These are phyloP conservation scores for Jatropha podagrica DNA, from an alignment of 441 rosid genomes.

Conservation along the genomic window DNA sequence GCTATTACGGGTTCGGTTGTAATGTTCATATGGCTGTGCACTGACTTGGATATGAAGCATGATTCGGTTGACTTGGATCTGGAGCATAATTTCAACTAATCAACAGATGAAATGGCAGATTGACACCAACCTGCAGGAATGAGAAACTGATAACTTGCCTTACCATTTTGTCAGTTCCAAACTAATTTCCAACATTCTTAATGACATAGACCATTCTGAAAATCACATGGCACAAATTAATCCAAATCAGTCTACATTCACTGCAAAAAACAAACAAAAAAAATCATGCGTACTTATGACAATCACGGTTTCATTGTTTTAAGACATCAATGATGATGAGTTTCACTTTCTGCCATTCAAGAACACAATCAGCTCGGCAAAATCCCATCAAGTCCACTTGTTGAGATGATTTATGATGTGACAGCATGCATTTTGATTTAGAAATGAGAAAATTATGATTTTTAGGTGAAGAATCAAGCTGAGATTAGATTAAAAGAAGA, in stretches of 20 bases:
- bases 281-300: too few relatives aligned
- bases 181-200: neutral
- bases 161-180: neutral
- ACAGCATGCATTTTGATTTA: neutral
- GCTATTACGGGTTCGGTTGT: neutral
- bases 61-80: neutral
- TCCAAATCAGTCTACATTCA: neutral
- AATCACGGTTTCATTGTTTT: neutral
- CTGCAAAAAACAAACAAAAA: neutral
- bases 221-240: neutral
- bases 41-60: too few relatives aligned
- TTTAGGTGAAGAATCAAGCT: neutral
- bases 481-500: neutral
- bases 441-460: neutral
- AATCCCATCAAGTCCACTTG: neutral
- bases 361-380: neutral
- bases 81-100: neutral
- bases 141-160: neutral
- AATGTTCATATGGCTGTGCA: too few relatives aligned
- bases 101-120: neutral
- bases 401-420: too few relatives aligned
- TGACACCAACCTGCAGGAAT: neutral
- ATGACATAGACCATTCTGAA: neutral
- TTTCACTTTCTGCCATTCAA: neutral
- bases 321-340: neutral